These are phyloP conservation scores for Pseudogymnoascus verrucosus DNA, from an alignment of 2,329 filamentous ascomycete genomes.

Conservation along the genomic window DNA sequence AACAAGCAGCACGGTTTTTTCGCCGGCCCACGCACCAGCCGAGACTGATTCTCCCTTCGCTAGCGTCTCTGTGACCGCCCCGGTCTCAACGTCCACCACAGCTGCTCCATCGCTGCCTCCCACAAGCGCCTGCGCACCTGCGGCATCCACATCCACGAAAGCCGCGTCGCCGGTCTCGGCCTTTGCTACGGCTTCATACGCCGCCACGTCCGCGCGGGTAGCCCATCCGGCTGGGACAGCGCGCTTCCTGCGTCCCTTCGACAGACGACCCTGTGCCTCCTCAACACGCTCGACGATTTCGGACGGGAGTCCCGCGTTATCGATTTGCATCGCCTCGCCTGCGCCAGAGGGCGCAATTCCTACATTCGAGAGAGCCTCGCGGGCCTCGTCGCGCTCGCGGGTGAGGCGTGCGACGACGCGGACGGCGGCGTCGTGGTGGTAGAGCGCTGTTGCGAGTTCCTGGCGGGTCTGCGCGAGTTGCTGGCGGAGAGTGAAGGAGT, in stretches of 20 bases:
- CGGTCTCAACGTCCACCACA: constrained; percentile 28
- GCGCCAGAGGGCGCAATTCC: constrained; percentile 57
- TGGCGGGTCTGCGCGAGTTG: constrained; percentile 84
- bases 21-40: constrained; percentile 43
- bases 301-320: constrained; percentile 68
- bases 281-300: constrained; percentile 66
- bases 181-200: constrained; percentile 45
- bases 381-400: constrained; percentile 86
- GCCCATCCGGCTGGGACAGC: constrained; percentile 80
- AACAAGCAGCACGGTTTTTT: constrained; percentile 20
- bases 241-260: constrained; percentile 82
- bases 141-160: constrained; percentile 48
- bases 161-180: constrained; percentile 51
- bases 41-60: constrained; percentile 48
- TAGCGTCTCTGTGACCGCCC: constrained; percentile 35
- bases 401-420: constrained; percentile 86
- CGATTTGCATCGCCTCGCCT: constrained; percentile 89
- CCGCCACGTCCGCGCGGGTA: constrained; percentile 60
- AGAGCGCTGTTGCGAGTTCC: constrained; percentile 86
- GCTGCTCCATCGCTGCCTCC: constrained; percentile 62
- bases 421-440: constrained; percentile 95
- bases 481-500: constrained; percentile 85
- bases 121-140: constrained; percentile 52
- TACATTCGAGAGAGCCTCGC: constrained; percentile 79
- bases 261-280: constrained; percentile 74